A percentile compares a stretch with the other conserved stretches of the same genome.
These are phyloP conservation scores for Nyctanthes arbortristis DNA, from an alignment of 257 asterid genomes.

Conservation along the genomic window DNA sequence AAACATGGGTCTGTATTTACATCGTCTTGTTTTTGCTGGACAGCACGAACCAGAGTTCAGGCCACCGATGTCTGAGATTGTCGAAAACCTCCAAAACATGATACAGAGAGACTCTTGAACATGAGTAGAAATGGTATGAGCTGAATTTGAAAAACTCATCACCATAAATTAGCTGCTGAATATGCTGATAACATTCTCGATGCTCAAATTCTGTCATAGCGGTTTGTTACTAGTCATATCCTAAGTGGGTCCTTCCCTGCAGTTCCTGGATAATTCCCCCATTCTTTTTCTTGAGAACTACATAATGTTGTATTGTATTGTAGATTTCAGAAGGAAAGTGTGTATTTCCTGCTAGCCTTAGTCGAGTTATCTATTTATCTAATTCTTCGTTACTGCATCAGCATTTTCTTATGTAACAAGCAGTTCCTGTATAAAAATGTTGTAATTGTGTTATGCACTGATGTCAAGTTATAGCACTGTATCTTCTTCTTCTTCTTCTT, in stretches of 20 bases:
- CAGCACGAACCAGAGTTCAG: conserved; percentile 95
- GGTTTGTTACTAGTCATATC: background rate
- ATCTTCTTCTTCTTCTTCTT: too few species aligned
- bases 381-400: background rate
- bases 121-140: background rate
- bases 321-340: background rate
- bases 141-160: background rate
- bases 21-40: background rate
- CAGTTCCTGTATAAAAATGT: background rate
- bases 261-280: background rate
- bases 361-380: background rate
- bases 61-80: conserved; percentile 95
- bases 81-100: conserved; percentile 66
- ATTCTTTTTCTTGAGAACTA: background rate
- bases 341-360: background rate
- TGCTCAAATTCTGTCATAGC: background rate
- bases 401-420: too few species aligned
- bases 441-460: too few species aligned
- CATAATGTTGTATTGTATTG: background rate
- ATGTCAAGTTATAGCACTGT: too few species aligned
- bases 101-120: conserved; percentile 37
- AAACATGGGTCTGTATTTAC: background rate
- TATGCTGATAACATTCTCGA: background rate
- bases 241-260: background rate
- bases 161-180: too few species aligned